Evolutionary conservation across 306 rosid genomes (phyloP).

Genomic region (Alnus glutinosa): DNA sequence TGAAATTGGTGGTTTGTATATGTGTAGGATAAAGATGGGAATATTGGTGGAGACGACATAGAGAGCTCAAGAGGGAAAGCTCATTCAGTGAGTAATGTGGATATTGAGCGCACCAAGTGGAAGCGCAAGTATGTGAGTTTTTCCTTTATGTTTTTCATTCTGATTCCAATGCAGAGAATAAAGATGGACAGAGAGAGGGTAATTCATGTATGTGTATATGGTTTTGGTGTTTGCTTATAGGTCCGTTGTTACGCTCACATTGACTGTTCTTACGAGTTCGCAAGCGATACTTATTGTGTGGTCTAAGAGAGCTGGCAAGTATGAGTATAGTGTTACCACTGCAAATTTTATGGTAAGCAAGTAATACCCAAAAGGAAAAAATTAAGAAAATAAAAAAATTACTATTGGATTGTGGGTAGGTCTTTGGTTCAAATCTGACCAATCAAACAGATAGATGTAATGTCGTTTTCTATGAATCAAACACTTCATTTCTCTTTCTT

Average conservation of each 20-base stretch:
- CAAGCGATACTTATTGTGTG: constrained; percentile 95
- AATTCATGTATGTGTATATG: not conserved
- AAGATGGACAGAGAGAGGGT: too few relatives aligned
- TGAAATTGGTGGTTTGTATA: not conserved
- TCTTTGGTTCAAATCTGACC: not conserved
- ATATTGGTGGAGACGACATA: constrained; percentile 32
- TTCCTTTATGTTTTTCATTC: not conserved
- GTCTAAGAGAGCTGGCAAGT: constrained; percentile 95
- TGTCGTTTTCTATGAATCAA: not conserved
- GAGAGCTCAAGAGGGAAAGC: constrained; percentile 33
- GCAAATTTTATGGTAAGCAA: constrained; percentile 74
- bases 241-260: constrained; percentile 74
- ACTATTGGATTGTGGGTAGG: not conserved
- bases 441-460: not conserved
- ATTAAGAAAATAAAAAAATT: too few relatives aligned
- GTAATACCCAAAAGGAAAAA: not conserved
- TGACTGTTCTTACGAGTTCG: constrained; percentile 89
- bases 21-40: constrained; percentile 39
- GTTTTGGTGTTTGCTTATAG: constrained; percentile 34
- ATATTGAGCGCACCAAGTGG: constrained; percentile 50
- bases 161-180: too few relatives aligned
- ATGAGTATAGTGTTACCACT: constrained; percentile 95
- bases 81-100: not conserved
- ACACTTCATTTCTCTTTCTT: constrained; percentile 13
- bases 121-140: constrained; percentile 47